phyloP scores from a whole-genome alignment of 805 yeast genomes.

The Wickerhamiella vanderwaltii region DNA sequence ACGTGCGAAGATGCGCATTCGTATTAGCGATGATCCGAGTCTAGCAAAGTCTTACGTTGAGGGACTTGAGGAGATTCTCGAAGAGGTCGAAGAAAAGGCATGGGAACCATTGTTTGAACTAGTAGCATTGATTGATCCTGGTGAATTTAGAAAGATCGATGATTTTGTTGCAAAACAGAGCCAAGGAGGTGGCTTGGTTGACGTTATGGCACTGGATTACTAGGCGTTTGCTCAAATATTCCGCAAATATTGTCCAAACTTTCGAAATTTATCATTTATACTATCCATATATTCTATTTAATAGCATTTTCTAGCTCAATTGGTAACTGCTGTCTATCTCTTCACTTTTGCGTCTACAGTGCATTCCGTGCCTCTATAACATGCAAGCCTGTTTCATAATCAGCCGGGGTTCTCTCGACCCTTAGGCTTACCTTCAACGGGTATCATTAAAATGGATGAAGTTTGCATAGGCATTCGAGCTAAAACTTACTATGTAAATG shows the following conservation, averaged over 20 bases:
- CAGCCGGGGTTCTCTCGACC: too few relatives aligned
- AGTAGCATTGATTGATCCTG: conserved; percentile 72
- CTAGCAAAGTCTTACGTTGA: conserved; percentile 34
- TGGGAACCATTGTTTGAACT: conserved; percentile 38
- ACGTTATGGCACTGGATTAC: conserved; percentile 44
- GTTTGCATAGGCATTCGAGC: too few relatives aligned
- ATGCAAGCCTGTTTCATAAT: too few relatives aligned
- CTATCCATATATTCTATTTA: not conserved
- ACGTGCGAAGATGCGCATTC: conserved; percentile 84
- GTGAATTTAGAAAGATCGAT: conserved; percentile 58
- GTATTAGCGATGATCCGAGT: conserved; percentile 41
- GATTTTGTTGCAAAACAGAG: conserved; percentile 40
- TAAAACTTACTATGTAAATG: too few relatives aligned
- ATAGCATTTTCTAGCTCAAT: not conserved
- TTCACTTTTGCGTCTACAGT: not conserved
- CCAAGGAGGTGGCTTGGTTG: conserved; percentile 53
- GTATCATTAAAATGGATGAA: too few relatives aligned
- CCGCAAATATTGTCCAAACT: not conserved
- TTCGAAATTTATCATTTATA: not conserved
- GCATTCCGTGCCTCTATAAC: too few relatives aligned
- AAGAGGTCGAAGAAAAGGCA: conserved; percentile 34
- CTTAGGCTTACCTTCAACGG: too few relatives aligned
- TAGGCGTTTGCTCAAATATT: not conserved
- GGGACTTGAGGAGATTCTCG: conserved; percentile 33
- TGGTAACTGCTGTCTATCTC: not conserved